A percentile compares a stretch with the other conserved stretches of the same genome.
These are phyloP conservation scores for Kwoniella sp. DNA, from an alignment of 768 basidiomycete species.

Conservation along the genomic window DNA sequence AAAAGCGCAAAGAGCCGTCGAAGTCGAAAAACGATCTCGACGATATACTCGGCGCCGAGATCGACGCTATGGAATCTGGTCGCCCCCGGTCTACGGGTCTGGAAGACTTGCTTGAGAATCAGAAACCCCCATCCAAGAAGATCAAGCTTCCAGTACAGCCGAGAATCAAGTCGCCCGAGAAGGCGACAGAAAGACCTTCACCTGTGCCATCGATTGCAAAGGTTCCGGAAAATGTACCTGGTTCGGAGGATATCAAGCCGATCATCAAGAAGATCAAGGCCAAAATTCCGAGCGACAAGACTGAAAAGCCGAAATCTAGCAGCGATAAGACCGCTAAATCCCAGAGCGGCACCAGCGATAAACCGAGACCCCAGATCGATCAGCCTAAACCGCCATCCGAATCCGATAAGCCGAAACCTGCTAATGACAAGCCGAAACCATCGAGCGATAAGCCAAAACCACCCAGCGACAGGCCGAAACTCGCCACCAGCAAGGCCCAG, in stretches of 20 bases:
- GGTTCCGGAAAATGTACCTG: background rate
- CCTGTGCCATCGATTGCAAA: constrained; percentile 55
- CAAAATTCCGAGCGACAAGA: constrained; percentile 2
- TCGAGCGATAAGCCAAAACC: background rate
- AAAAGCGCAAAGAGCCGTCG: constrained; percentile 36
- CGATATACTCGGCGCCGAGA: constrained; percentile 52
- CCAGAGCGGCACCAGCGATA: background rate
- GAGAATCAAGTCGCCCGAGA: constrained; percentile 58
- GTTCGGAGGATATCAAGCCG: background rate
- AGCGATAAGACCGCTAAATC: background rate
- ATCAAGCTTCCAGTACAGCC: constrained; percentile 59
- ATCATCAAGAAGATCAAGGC: constrained; percentile 22
- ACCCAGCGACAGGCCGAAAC: background rate
- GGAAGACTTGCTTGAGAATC: constrained; percentile 20
- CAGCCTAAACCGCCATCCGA: too few species aligned
- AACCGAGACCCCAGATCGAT: background rate
- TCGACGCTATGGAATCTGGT: constrained; percentile 52
- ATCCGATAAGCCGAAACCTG: background rate
- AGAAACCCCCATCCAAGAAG: constrained; percentile 62
- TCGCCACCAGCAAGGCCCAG: background rate
- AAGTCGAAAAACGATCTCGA: constrained; percentile 36
- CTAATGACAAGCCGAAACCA: background rate
- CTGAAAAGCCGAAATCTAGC: background rate
- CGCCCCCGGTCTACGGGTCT: constrained; percentile 8
- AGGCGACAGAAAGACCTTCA: constrained; percentile 58